Conservation (phyloP, 2,329 filamentous ascomycete species). For the Exophiala sp. region DNA sequence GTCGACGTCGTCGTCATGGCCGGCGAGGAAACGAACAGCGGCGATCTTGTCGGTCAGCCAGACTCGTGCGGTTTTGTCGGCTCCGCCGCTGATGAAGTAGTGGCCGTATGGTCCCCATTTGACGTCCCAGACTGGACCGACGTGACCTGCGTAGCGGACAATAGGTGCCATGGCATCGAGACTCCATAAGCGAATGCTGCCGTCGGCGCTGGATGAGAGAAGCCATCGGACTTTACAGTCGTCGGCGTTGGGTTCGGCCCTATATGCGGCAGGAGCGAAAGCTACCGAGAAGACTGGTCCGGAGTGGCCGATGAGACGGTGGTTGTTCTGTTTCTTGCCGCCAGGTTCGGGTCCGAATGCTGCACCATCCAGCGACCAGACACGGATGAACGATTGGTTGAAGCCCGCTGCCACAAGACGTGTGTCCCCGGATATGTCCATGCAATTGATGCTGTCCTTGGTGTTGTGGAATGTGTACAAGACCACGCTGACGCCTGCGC, state of each 20-base stretch:
- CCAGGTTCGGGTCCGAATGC: constrained; percentile 64
- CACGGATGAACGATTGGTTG: constrained; percentile 87
- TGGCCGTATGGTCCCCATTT: constrained; percentile 89
- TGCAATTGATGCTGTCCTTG: constrained; percentile 81
- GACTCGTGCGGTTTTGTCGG: constrained; percentile 82
- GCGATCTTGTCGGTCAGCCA: constrained; percentile 93
- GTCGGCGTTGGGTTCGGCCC: constrained; percentile 43
- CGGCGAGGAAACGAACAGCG: constrained; percentile 78
- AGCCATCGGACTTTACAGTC: constrained; percentile 63
- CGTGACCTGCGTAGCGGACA: constrained; percentile 89
- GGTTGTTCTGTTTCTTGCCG: constrained; percentile 64
- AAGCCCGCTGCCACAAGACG: constrained; percentile 82
- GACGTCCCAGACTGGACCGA: constrained; percentile 80
- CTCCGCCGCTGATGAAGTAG: constrained; percentile 83
- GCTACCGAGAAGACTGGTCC: constrained; percentile 83
- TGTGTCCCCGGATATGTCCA: constrained; percentile 92
- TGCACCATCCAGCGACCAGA: constrained; percentile 86
- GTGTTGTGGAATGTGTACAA: constrained; percentile 99
- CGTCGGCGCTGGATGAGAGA: constrained; percentile 80
- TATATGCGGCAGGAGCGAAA: constrained; percentile 67
- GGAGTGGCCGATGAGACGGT: constrained; percentile 75
- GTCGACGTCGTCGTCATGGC: constrained; percentile 90
- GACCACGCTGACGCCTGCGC: constrained; percentile 77
- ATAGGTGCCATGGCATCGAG: constrained; percentile 87
- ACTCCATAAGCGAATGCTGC: constrained; percentile 86